phyloP scores from a whole-genome alignment of 2,329 filamentous ascomycete genomes.

The Pseudogymnoascus sp. region DNA sequence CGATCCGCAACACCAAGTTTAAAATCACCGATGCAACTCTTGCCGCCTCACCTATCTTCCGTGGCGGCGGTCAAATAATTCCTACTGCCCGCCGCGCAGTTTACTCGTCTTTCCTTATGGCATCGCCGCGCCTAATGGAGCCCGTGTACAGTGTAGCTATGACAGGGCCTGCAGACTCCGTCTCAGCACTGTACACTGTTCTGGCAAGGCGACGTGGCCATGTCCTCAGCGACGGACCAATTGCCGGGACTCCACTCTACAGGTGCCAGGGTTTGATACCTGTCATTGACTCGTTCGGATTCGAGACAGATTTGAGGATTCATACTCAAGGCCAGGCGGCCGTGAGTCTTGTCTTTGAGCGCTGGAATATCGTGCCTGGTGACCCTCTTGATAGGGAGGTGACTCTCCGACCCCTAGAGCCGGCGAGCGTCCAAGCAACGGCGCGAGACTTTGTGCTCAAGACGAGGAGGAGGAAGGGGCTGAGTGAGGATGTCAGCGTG shows the following conservation, averaged over 20 bases:
- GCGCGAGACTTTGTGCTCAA: conserved; percentile 95
- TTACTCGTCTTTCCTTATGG: conserved; percentile 96
- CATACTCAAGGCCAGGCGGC: conserved; percentile 91
- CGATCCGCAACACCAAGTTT: conserved; percentile 97
- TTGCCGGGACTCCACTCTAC: conserved; percentile 90
- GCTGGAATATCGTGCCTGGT: conserved; percentile 91
- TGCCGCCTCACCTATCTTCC: conserved; percentile 83
- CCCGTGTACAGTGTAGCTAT: conserved; percentile 89
- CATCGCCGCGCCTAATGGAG: conserved; percentile 92
- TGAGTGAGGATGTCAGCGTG: conserved; percentile 91
- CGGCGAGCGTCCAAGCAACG: conserved; percentile 78
- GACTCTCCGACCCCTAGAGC: conserved; percentile 73
- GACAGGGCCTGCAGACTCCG: conserved; percentile 83
- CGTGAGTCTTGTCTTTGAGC: conserved; percentile 86
- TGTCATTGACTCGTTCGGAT: conserved; percentile 95
- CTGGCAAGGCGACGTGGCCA: conserved; percentile 82
- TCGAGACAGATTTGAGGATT: conserved; percentile 94
- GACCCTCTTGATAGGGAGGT: conserved; percentile 88
- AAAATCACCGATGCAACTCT: conserved; percentile 85
- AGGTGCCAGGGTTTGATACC: conserved; percentile 84
- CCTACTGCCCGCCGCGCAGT: conserved; percentile 86
- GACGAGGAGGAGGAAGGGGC: conserved; percentile 83
- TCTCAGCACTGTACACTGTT: conserved; percentile 84
- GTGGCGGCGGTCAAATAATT: conserved; percentile 94
- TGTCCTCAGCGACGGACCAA: conserved; percentile 86